Conservation (phyloP, 2,329 filamentous ascomycete genomes). For the Trichoderma citrinoviride region DNA sequence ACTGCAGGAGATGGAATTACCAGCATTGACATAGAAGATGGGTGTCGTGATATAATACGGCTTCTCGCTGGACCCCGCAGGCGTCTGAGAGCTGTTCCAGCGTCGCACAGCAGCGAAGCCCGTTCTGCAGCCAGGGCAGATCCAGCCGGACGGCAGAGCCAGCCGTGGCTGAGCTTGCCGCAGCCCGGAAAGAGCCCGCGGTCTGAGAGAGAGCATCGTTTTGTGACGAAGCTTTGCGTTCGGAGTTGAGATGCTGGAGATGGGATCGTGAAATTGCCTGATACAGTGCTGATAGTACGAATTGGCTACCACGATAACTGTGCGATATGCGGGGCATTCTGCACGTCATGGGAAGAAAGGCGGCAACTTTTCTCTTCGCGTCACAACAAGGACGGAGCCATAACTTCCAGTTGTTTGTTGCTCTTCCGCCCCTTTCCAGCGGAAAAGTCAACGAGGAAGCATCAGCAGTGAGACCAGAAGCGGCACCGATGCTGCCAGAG, state of each 20-base stretch:
- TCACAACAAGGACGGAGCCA: background rate
- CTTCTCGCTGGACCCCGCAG: conserved; percentile 48
- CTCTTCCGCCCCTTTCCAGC: background rate
- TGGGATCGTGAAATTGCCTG: conserved; percentile 5
- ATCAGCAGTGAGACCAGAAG: background rate
- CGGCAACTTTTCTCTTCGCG: background rate
- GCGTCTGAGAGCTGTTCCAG: conserved; percentile 36
- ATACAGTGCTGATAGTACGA: conserved; percentile 24
- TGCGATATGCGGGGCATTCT: conserved; percentile 16
- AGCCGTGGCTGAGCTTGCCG: conserved; percentile 26
- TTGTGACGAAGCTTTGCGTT: background rate
- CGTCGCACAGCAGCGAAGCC: conserved; percentile 27
- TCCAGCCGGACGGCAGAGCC: conserved; percentile 27
- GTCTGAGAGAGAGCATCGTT: conserved; percentile 32
- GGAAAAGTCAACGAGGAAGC: background rate
- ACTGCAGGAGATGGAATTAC: conserved; percentile 43
- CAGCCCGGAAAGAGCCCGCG: conserved; percentile 30
- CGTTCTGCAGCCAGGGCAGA: conserved; percentile 32
- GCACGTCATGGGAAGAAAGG: conserved; percentile 8
- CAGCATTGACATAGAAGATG: conserved; percentile 98
- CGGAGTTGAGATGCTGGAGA: background rate
- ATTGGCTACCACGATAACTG: conserved; percentile 23
- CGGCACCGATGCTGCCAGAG: background rate
- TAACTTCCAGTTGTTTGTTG: background rate
- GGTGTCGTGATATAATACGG: conserved; percentile 95